A percentile compares a stretch with the other conserved stretches of the same genome.
Evolutionary conservation across 192 early-diverging fungal species (phyloP).

Genomic region (Lunasporangiospora selenospora): DNA sequence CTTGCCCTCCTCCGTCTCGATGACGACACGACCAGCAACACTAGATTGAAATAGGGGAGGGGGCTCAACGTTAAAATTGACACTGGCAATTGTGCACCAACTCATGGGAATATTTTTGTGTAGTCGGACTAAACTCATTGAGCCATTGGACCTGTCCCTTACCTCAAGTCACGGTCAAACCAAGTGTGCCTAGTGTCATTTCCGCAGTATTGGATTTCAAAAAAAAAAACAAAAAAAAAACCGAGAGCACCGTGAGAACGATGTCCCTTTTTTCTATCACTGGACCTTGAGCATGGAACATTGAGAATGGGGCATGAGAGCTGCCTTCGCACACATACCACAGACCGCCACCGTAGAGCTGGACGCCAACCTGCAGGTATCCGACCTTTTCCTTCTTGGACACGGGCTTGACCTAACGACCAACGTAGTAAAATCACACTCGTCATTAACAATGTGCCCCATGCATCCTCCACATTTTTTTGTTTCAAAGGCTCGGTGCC

Average conservation of each 20-base stretch:
- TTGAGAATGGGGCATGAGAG: background rate
- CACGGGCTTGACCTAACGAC: slow-evolving; percentile 84
- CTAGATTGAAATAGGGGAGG: slow-evolving; percentile 11
- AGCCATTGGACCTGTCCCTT: too few species aligned
- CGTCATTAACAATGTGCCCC: background rate
- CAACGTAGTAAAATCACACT: background rate
- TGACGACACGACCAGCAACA: slow-evolving; percentile 92
- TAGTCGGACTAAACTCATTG: too few species aligned
- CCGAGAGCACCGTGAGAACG: too few species aligned
- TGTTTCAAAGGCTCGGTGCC: background rate
- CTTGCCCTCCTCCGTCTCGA: slow-evolving; percentile 72
- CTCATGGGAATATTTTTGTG: too few species aligned
- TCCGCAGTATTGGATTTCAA: too few species aligned
- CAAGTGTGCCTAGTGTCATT: slow-evolving; percentile 92
- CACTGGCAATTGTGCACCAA: background rate
- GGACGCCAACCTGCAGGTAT: slow-evolving; percentile 92
- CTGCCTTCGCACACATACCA: slow-evolving; percentile 57
- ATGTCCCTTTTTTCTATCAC: background rate
- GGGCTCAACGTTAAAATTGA: slow-evolving; percentile 4
- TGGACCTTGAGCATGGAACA: background rate
- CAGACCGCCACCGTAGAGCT: slow-evolving; percentile 95
- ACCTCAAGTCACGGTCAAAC: slow-evolving; percentile 98
- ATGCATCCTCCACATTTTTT: background rate
- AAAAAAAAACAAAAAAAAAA: too few species aligned
- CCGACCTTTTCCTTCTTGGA: slow-evolving; percentile 89